phyloP scores from a whole-genome alignment of 106 monocot genomes.

The Agapanthus africanus region DNA sequence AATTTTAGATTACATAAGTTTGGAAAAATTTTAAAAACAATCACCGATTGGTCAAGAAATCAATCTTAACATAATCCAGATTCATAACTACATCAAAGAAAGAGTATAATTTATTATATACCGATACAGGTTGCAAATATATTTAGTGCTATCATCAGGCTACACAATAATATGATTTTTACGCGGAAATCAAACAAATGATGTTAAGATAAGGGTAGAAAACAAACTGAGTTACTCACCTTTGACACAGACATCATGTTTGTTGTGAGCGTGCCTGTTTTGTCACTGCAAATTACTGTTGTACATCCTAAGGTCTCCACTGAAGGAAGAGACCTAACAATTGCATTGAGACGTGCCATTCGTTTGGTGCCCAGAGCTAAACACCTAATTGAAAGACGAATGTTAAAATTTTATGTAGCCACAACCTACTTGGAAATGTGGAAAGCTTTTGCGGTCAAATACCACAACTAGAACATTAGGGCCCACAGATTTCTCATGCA shows the following conservation, averaged over 20 bases:
- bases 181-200: not conserved
- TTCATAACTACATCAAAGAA: no score
- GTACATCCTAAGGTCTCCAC: conserved; percentile 99
- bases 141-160: not conserved
- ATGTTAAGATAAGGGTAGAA: not conserved
- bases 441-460: not conserved
- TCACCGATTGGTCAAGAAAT: not conserved
- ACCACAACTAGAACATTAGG: not conserved
- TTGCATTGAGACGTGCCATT: conserved; percentile 98
- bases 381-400: no score
- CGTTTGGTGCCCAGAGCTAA: conserved; percentile 97
- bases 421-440: not conserved
- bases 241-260: conserved; percentile 99
- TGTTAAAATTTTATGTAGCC: not conserved
- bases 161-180: not conserved
- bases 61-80: not conserved
- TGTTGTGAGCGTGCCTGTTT: conserved; percentile 96
- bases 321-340: conserved; percentile 96
- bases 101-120: not conserved
- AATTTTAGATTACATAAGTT: not conserved
- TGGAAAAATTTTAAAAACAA: not conserved
- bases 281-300: conserved; percentile 99
- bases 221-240: conserved; percentile 31
- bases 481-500: not conserved
- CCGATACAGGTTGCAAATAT: not conserved